Evolutionary conservation across 495 filamentous ascomycete species (phyloP), one percentile per base, ranked within the genome.

Genomic region (Rhizodiscina lignyota): DNA sequence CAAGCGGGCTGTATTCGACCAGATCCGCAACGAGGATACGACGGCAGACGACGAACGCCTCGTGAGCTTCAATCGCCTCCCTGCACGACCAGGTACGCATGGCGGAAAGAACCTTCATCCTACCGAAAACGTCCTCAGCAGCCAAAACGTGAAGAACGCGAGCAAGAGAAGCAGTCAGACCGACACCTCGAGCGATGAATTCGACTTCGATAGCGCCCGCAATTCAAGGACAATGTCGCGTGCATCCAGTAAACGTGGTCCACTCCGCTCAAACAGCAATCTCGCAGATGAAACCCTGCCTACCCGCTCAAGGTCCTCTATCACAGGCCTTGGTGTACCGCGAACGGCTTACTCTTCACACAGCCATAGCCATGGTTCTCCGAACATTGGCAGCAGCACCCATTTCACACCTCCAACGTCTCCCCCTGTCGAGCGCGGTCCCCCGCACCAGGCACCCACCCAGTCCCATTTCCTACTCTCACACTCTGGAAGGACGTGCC

Each of bases 61-160:
- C 32, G 85, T 96, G 28, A 79, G 78, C 33, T 82, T 87, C 59
- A 97, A 97, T 49, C 71, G 82, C 5, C n/a, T n/a, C n/a, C 60
- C 64, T 15, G 60, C 76, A 2, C 80, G 82, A 44, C 74, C 79
- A 4, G 79, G 80, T 4, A 89, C 80, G 1, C 72, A 73, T 20
- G 79, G 77, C 1, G 84, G 83, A 11, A 92, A 91, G 64, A 94
- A 94, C 45, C 59, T 93, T 18, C 83, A 91, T 53, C 75, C 85
- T 48, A 78, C 78, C 1, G 87, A 96, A 51, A 94, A 92, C 44
- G 87, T 96, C 18, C 73, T 96, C 4, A 27, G 41, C 30, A 64
- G 58, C 41, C n/a, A n/a, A n/a, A n/a, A n/a, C n/a, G 42, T 44
- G 11, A 43, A 45, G 24, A 57, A 57, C 36, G 44, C 51, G 19